Evolutionary conservation across 495 filamentous ascomycete species (phyloP).

Genomic region (Pseudoneurospora amorphoporcata): DNA sequence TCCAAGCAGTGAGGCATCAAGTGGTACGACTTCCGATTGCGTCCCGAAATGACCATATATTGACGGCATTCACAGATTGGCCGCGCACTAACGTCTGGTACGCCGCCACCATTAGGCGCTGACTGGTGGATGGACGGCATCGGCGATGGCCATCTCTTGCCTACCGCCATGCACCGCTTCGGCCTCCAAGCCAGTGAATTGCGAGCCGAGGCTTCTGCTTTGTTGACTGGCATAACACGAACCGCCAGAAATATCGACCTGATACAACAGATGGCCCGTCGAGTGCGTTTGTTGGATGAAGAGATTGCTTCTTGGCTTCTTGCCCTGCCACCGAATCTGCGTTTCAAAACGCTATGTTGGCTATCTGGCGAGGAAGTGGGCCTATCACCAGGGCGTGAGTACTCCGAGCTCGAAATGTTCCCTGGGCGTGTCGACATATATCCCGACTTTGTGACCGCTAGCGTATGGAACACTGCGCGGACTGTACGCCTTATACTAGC

Average conservation of each 20-base stretch:
- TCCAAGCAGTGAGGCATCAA: constrained; percentile 37
- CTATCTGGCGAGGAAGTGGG: constrained; percentile 30
- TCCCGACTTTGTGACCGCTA: constrained; percentile 36
- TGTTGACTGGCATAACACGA: constrained; percentile 22
- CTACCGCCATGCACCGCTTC: constrained; percentile 24
- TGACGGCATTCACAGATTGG: constrained; percentile 20
- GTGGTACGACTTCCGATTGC: constrained; percentile 26
- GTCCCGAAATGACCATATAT: background rate
- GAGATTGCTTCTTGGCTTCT: constrained; percentile 34
- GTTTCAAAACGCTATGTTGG: constrained; percentile 34
- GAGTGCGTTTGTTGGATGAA: constrained; percentile 27
- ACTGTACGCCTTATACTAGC: constrained; percentile 33
- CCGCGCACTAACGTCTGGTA: constrained; percentile 31
- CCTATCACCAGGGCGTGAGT: constrained; percentile 19
- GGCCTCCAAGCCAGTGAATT: constrained; percentile 34
- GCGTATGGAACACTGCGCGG: constrained; percentile 34
- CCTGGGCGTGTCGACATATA: constrained; percentile 45
- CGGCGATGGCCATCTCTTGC: constrained; percentile 27
- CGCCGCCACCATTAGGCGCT: constrained; percentile 25
- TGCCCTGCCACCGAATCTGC: constrained; percentile 26
- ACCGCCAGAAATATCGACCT: constrained; percentile 25
- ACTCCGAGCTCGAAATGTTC: constrained; percentile 32
- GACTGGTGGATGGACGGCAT: constrained; percentile 41
- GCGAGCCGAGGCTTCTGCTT: constrained; percentile 26
- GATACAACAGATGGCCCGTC: constrained; percentile 26